Percentiles rank a stretch among this genome's conserved stretches.
Evolutionary conservation across 768 basidiomycete species (phyloP).

Genomic region (Rhodotorula graminis): DNA sequence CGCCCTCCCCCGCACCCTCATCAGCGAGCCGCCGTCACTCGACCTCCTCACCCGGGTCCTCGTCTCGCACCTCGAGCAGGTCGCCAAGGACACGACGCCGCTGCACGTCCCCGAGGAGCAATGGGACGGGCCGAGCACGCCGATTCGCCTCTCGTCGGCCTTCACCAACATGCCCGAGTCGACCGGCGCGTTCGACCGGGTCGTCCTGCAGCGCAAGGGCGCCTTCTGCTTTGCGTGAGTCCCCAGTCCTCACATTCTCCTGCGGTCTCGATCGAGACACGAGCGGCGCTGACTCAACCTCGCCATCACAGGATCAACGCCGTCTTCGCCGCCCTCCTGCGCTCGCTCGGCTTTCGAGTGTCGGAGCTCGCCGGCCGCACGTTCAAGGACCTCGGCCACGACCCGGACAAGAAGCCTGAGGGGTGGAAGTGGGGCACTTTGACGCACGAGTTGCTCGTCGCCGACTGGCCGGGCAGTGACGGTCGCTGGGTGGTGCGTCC

Average conservation of each 20-base stretch:
- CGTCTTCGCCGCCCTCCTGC: slow-evolving; percentile 12
- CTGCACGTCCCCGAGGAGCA: slow-evolving; percentile 25
- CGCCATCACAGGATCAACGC: slow-evolving; percentile 17
- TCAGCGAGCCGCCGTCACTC: neutral
- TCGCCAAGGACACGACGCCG: slow-evolving; percentile 29
- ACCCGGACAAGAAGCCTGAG: slow-evolving; percentile 21
- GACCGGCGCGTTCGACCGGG: slow-evolving; percentile 6
- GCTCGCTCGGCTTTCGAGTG: slow-evolving; percentile 21
- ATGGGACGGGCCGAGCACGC: slow-evolving; percentile 6
- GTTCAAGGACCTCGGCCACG: slow-evolving; percentile 24
- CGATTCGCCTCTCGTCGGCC: slow-evolving; percentile 3
- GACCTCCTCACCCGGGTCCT: slow-evolving; percentile 12
- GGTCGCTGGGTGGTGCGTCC: slow-evolving; percentile 8
- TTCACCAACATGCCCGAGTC: slow-evolving; percentile 20
- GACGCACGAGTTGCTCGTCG: slow-evolving; percentile 28
- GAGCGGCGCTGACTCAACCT: no score
- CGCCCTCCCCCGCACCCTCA: neutral
- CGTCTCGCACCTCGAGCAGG: slow-evolving; percentile 16
- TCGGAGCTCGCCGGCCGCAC: slow-evolving; percentile 22
- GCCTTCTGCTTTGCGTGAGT: slow-evolving; percentile 32
- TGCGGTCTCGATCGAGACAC: no score
- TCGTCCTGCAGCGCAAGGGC: slow-evolving; percentile 17
- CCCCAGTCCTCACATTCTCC: no score
- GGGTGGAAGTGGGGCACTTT: slow-evolving; percentile 34
- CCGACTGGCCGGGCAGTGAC: slow-evolving; percentile 26